phyloP scores from a whole-genome alignment of 805 yeast species.

The Barnettozyma salicaria region DNA sequence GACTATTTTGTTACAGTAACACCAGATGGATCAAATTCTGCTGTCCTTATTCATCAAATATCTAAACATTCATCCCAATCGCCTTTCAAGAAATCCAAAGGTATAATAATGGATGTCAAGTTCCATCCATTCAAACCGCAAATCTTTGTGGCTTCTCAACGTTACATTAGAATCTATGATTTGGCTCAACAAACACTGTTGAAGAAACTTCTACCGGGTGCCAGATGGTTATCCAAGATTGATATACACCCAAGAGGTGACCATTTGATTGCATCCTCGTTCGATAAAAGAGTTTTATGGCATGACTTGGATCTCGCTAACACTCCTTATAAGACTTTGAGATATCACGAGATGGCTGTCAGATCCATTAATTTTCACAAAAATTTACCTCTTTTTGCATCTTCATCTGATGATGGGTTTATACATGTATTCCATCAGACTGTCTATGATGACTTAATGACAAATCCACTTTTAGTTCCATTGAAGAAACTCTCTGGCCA shows the following conservation, averaged over 20 bases:
- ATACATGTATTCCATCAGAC: slow-evolving; percentile 95
- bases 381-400: slow-evolving; percentile 83
- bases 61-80: slow-evolving; percentile 94
- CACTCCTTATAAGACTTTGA: slow-evolving; percentile 90
- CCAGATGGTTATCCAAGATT: slow-evolving; percentile 85
- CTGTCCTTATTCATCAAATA: slow-evolving; percentile 90
- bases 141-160: slow-evolving; percentile 87
- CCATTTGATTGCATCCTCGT: slow-evolving; percentile 85
- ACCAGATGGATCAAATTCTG: slow-evolving; percentile 84
- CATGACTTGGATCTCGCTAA: slow-evolving; percentile 86
- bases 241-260: slow-evolving; percentile 97
- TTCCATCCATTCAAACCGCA: slow-evolving; percentile 97
- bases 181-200: slow-evolving; percentile 77
- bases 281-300: slow-evolving; percentile 94
- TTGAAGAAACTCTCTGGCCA: slow-evolving; percentile 92
- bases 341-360: slow-evolving; percentile 94
- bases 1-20: slow-evolving; percentile 95
- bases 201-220: slow-evolving; percentile 90
- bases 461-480: slow-evolving; percentile 93
- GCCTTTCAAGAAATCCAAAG: slow-evolving; percentile 89
- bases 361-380: slow-evolving; percentile 84
- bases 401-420: slow-evolving; percentile 91
- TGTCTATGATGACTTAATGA: slow-evolving; percentile 91
- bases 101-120: slow-evolving; percentile 90
- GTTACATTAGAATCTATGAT: slow-evolving; percentile 87